A percentile compares a stretch with the other conserved stretches of the same genome.
phyloP scores from a whole-genome alignment of 2,329 filamentous ascomycete species.

The Blastomyces emzantsi region DNA sequence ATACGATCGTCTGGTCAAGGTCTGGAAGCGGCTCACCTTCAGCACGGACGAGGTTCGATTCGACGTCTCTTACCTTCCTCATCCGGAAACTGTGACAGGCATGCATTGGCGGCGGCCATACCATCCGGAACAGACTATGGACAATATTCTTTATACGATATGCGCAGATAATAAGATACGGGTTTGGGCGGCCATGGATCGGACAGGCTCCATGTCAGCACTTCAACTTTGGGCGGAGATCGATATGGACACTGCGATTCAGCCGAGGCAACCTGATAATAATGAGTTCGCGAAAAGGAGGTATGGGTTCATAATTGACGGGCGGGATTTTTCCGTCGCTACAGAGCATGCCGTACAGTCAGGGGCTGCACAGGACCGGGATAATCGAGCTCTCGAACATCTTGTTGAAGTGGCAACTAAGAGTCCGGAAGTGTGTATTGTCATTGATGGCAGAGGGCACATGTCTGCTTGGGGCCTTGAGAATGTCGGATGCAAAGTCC shows the following conservation, averaged over 20 bases:
- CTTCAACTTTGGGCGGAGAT: constrained; percentile 74
- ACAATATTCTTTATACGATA: constrained; percentile 85
- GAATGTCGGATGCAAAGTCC: constrained; percentile 64
- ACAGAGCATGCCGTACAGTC: constrained; percentile 59
- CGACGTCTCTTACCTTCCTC: constrained; percentile 82
- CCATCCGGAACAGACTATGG: constrained; percentile 65
- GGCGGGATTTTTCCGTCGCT: constrained; percentile 66
- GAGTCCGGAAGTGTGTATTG: constrained; percentile 76
- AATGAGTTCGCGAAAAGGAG: constrained; percentile 39
- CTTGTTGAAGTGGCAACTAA: constrained; percentile 78
- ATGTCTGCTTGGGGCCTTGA: constrained; percentile 93
- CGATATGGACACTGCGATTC: constrained; percentile 64
- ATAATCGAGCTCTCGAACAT: constrained; percentile 69
- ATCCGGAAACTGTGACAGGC: constrained; percentile 69
- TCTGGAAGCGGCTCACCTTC: constrained; percentile 84
- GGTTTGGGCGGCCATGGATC: constrained; percentile 73
- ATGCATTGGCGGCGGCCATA: constrained; percentile 77
- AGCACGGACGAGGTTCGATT: constrained; percentile 76
- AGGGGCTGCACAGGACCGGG: constrained; percentile 46
- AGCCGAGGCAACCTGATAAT: constrained; percentile 42
- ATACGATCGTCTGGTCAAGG: constrained; percentile 76
- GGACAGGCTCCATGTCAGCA: constrained; percentile 55
- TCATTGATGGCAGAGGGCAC: constrained; percentile 71
- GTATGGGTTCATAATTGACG: constrained; percentile 75
- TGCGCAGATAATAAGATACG: constrained; percentile 72